Percentiles rank a stretch among this genome's conserved stretches.
phyloP scores from a whole-genome alignment of 345 rosid species.

The Gossypium turneri region DNA sequence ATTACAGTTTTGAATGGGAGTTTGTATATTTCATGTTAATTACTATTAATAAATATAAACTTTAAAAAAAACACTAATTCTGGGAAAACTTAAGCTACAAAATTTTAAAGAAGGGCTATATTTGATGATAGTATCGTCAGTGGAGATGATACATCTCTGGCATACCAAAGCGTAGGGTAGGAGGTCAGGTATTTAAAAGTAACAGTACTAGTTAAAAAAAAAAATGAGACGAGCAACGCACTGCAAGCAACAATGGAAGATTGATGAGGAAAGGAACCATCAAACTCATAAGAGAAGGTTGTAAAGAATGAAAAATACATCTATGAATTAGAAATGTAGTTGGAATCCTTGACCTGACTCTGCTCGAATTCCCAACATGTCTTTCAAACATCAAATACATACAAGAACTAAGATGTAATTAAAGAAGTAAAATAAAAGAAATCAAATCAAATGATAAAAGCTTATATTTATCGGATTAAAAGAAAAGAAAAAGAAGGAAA shows the following conservation, averaged over 20 bases:
- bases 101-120: background rate
- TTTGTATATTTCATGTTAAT: background rate
- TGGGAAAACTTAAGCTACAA: background rate
- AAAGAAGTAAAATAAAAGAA: background rate
- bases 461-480: background rate
- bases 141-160: background rate
- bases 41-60: background rate
- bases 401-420: background rate
- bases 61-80: background rate
- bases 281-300: background rate
- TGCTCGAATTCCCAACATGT: background rate
- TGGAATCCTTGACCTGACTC: background rate
- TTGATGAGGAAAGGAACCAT: background rate
- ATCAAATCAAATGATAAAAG: background rate
- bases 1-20: background rate
- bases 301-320: background rate
- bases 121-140: background rate
- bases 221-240: background rate
- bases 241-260: background rate
- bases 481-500: background rate
- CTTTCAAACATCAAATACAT: background rate
- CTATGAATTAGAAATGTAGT: background rate
- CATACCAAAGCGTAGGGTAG: background rate
- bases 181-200: background rate
- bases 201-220: background rate